Conservation (phyloP, 441 rosid genomes). For the Capsella rubella region DNA sequence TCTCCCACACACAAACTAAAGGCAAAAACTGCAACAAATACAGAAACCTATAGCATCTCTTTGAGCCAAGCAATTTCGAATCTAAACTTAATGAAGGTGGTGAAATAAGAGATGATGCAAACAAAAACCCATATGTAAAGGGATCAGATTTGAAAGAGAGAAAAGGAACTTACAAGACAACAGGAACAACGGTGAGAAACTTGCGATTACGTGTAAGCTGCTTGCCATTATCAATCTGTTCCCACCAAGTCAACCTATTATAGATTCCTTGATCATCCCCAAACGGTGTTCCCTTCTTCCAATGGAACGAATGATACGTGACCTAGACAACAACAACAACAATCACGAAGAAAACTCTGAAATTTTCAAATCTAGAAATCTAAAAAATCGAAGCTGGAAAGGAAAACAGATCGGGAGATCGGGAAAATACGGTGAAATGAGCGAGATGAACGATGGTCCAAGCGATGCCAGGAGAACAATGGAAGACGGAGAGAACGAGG, state of each 20-base stretch:
- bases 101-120: neutral
- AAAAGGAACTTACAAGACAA: slow-evolving; percentile 63
- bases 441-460: slow-evolving; percentile 92
- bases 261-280: slow-evolving; percentile 92
- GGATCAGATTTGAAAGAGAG: neutral
- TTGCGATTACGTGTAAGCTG: slow-evolving; percentile 87
- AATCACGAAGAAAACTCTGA: neutral
- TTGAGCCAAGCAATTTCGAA: neutral
- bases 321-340: slow-evolving; percentile 48
- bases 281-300: slow-evolving; percentile 98
- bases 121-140: neutral
- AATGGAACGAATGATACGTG: slow-evolving; percentile 89
- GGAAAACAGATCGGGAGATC: neutral
- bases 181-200: slow-evolving; percentile 84
- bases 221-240: slow-evolving; percentile 90
- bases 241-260: slow-evolving; percentile 95
- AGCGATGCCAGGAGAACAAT: slow-evolving; percentile 88
- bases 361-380: slow-evolving; percentile 15
- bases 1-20: neutral
- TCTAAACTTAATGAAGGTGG: neutral
- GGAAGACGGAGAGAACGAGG: slow-evolving; percentile 70
- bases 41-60: neutral
- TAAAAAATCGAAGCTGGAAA: neutral
- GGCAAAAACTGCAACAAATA: neutral
- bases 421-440: slow-evolving; percentile 60